Percentiles rank a stretch among this genome's conserved stretches.
Conservation (phyloP, 1,284 basidiomycete species). For the Leccinum huronense region DNA sequence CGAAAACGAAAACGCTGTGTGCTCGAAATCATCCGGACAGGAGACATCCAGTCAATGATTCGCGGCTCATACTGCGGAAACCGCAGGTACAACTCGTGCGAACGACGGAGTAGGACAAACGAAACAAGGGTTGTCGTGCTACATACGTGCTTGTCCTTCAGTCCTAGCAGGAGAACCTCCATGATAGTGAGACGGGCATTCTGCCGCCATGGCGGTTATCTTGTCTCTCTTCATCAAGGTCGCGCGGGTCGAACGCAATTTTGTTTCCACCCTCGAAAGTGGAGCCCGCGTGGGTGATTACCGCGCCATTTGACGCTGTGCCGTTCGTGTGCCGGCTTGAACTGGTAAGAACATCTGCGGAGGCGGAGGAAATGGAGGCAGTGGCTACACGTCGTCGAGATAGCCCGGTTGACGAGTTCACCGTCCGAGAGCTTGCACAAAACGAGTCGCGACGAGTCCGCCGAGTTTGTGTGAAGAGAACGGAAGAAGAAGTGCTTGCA, state of each 20-base stretch:
- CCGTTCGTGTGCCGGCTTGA: conserved; percentile 33
- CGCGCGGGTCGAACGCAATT: conserved; percentile 93
- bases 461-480: neutral
- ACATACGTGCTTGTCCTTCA: conserved; percentile 85
- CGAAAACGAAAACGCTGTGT: neutral
- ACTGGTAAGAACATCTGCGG: conserved; percentile 35
- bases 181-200: conserved; percentile 90
- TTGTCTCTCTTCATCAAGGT: conserved; percentile 79
- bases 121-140: neutral
- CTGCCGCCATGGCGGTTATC: conserved; percentile 63
- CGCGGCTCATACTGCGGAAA: conserved; percentile 25
- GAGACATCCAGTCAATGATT: neutral
- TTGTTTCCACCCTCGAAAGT: conserved; percentile 81
- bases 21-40: conserved; percentile 10
- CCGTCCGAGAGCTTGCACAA: conserved; percentile 32
- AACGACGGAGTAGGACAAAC: neutral
- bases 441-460: conserved; percentile 8
- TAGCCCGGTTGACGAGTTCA: conserved; percentile 47
- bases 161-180: conserved; percentile 90
- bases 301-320: conserved; percentile 31
- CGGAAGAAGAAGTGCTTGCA: neutral
- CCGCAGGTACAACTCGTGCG: conserved; percentile 11
- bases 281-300: conserved; percentile 58
- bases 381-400: conserved; percentile 53
- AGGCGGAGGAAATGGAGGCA: conserved; percentile 38